A percentile compares a stretch with the other conserved stretches of the same genome.
Evolutionary conservation across 306 rosid genomes (phyloP).

Genomic region (Vachellia collinsii): DNA sequence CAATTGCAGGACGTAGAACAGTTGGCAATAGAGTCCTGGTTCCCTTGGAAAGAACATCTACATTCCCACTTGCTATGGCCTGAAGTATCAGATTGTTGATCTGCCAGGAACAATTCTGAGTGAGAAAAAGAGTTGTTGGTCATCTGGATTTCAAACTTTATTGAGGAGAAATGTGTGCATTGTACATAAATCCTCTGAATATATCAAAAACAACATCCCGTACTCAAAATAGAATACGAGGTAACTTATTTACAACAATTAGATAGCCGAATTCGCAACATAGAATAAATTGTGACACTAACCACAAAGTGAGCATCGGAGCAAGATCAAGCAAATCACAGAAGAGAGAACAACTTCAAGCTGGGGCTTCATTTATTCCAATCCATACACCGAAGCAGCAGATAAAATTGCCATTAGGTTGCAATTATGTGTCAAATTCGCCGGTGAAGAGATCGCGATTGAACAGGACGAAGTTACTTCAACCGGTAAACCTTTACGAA

Average conservation of each 20-base stretch:
- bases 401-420: not conserved
- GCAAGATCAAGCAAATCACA: slow-evolving; percentile 57
- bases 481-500: slow-evolving; percentile 40
- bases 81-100: slow-evolving; percentile 53
- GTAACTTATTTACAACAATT: slow-evolving; percentile 9
- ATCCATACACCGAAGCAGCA: slow-evolving; percentile 42
- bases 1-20: slow-evolving; percentile 89
- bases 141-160: slow-evolving; percentile 19
- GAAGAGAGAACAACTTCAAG: slow-evolving; percentile 53
- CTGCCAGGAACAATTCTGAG: slow-evolving; percentile 49
- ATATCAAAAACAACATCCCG: not conserved
- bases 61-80: slow-evolving; percentile 74
- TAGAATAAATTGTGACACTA: slow-evolving; percentile 41
- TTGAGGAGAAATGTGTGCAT: slow-evolving; percentile 19
- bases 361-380: slow-evolving; percentile 67
- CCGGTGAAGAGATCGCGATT: slow-evolving; percentile 12
- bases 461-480: slow-evolving; percentile 37
- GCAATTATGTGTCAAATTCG: slow-evolving; percentile 13
- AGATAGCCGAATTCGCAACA: slow-evolving; percentile 15
- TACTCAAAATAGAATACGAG: not conserved
- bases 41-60: slow-evolving; percentile 67
- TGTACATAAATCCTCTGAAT: slow-evolving; percentile 12
- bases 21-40: slow-evolving; percentile 58
- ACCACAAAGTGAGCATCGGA: slow-evolving; percentile 69
- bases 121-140: not conserved